Base-by-base conservation (phyloP, 371 early-diverging fungal species). In the Mucor sp. region DNA sequence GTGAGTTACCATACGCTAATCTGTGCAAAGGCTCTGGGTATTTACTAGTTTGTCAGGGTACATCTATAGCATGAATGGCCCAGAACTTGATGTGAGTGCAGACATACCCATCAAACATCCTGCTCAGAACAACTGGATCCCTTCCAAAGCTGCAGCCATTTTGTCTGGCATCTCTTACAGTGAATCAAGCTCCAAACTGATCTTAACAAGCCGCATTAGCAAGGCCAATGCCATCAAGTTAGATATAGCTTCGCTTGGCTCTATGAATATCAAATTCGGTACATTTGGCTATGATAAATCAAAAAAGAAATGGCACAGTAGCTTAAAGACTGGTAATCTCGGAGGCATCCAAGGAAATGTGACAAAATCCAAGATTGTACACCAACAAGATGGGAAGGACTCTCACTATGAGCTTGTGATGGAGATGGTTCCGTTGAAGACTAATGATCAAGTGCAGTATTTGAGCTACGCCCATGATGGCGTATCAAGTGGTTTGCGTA, bases 171-270 rank as follows among this genome's bases (percentile, higher is more conserved):
- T 64, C 8, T n/a, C 47, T 1, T 64, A 43, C 15, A 32, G 55
- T 17, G 63, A 63, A 41, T 25, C 41, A 17, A 23, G 58, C 44
- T 11, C 30, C 4, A 35, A 33, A 35, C n/a, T 70, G 3, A 14
- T 41, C 6, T 15, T 66, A 9, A 25, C 41, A 43, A 60, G 53
- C 2, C 53, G 55, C 32, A 44, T 69, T 25, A 69, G 69, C 23
- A 11, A 43, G 21, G 17, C 6, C 2, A 67, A 63, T 30, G 23
- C 21, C 12, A 14, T 30, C 21, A 60, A 55, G 37, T n/a, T 71
- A 9, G 19, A 35, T n/a, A 5, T 35, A 19, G 23, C 32, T 32
- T 19, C 17, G 21, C 37, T 67, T 28, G 60, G 41, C 2, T 28
- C n/a, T 15, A 23, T 63, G 15, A 21, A 43, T 23, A 23, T 71